Evolutionary conservation across 768 basidiomycete genomes (phyloP).

Genomic region (Thelephora ganbajun): DNA sequence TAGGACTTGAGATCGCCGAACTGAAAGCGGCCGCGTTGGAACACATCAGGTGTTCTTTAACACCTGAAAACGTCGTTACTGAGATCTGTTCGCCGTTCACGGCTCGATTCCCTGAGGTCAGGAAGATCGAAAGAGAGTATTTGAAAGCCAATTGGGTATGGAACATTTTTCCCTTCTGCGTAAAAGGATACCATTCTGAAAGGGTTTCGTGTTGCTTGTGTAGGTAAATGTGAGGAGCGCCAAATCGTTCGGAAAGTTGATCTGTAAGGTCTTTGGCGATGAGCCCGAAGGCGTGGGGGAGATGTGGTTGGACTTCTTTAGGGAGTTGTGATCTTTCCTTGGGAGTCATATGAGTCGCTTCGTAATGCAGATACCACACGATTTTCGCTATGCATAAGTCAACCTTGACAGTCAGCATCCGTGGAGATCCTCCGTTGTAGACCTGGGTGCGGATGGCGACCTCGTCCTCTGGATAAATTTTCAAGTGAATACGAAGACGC

Average conservation of each 20-base stretch:
- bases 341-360: too few relatives aligned
- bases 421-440: too few relatives aligned
- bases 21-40: not conserved
- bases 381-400: too few relatives aligned
- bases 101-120: not conserved
- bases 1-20: not conserved
- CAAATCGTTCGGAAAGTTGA: not conserved
- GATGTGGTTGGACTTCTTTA: constrained; percentile 15
- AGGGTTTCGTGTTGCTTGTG: not conserved
- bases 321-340: constrained; percentile 16
- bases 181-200: not conserved
- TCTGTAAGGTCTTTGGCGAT: not conserved
- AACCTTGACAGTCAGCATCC: too few relatives aligned
- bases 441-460: too few relatives aligned
- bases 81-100: not conserved
- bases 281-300: not conserved
- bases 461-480: too few relatives aligned
- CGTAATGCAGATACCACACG: too few relatives aligned
- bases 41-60: not conserved
- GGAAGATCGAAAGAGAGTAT: not conserved
- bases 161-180: not conserved
- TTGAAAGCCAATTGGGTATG: not conserved
- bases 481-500: too few relatives aligned
- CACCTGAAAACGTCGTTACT: not conserved
- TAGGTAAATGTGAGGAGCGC: not conserved